Percentiles rank a stretch among this genome's conserved stretches.
phyloP scores from a whole-genome alignment of 2,329 filamentous ascomycete genomes.

The Amauroascus niger region DNA sequence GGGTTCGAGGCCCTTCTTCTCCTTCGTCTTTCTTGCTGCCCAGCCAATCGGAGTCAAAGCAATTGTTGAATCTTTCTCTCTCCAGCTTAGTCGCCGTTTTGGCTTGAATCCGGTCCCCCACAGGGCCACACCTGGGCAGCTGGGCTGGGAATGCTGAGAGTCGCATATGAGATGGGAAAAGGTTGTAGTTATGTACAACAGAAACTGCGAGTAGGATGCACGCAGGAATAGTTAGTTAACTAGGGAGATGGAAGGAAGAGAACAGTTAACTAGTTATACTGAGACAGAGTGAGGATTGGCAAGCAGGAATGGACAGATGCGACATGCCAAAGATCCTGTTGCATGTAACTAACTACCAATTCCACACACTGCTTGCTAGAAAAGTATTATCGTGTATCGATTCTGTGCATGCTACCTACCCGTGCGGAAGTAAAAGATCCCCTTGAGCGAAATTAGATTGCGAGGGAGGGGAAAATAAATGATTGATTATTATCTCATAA shows the following conservation, averaged over 20 bases:
- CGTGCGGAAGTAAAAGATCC: neutral
- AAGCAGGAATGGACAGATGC: neutral
- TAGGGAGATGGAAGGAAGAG: no score
- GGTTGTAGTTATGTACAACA: no score
- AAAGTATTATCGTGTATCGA: conserved; percentile 6
- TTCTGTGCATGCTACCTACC: conserved; percentile 1
- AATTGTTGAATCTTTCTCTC: neutral
- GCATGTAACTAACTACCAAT: no score
- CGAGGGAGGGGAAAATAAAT: no score
- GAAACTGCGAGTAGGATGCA: no score
- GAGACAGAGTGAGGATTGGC: no score
- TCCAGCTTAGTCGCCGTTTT: neutral
- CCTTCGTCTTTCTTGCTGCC: neutral
- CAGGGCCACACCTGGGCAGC: no score
- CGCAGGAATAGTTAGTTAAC: no score
- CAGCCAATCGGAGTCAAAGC: conserved; percentile 2
- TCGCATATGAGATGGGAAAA: neutral
- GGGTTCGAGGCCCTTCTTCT: conserved; percentile 1
- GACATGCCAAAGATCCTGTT: neutral
- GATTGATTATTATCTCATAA: no score
- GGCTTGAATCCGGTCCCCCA: conserved; percentile 1
- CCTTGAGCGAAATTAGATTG: conserved; percentile 5
- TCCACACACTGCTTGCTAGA: neutral
- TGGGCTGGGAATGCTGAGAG: neutral
- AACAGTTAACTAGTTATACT: no score